These are phyloP conservation scores for Phytophthora pseudosyringae DNA, from an alignment of 352 stramenopile species.

Conservation along the genomic window DNA sequence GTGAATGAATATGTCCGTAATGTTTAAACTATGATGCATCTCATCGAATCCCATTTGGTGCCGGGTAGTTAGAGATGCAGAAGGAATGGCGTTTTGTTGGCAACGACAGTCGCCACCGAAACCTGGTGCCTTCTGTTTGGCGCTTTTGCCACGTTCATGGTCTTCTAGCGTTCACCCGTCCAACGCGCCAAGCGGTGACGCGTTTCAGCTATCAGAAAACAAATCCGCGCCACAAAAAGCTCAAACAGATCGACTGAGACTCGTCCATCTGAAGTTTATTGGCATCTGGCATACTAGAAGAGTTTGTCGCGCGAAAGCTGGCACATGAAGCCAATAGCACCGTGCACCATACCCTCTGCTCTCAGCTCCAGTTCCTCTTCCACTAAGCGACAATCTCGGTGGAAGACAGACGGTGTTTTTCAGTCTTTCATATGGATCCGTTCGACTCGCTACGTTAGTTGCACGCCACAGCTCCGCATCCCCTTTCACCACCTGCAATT, in stretches of 20 bases:
- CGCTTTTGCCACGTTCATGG: slow-evolving; percentile 11
- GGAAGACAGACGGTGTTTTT: slow-evolving; percentile 17
- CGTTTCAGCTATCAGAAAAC: slow-evolving; percentile 8
- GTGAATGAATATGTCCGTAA: slow-evolving; percentile 10
- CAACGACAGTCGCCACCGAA: slow-evolving; percentile 17
- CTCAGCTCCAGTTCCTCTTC: slow-evolving; percentile 3
- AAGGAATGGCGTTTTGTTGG: neutral
- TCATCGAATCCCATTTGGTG: slow-evolving; percentile 6
- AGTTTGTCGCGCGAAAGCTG: slow-evolving; percentile 21
- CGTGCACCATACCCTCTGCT: neutral
- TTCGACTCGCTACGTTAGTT: slow-evolving; percentile 7
- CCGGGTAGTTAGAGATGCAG: too few relatives aligned
- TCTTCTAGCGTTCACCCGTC: neutral
- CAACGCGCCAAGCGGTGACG: slow-evolving; percentile 8
- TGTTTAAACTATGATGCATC: slow-evolving; percentile 19
- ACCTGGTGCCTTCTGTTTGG: slow-evolving; percentile 10
- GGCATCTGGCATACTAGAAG: slow-evolving; percentile 24
- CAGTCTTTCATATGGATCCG: slow-evolving; percentile 11
- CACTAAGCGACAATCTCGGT: slow-evolving; percentile 17
- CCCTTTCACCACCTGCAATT: slow-evolving; percentile 5
- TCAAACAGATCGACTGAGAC: slow-evolving; percentile 6
- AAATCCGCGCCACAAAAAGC: slow-evolving; percentile 15
- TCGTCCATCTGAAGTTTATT: slow-evolving; percentile 17
- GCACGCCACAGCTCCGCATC: slow-evolving; percentile 24
- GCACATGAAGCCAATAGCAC: neutral